Evolutionary conservation across 148 eudicot genomes (phyloP), one percentile per base, ranked within the genome.

Genomic region (Camellia granthamiana): DNA sequence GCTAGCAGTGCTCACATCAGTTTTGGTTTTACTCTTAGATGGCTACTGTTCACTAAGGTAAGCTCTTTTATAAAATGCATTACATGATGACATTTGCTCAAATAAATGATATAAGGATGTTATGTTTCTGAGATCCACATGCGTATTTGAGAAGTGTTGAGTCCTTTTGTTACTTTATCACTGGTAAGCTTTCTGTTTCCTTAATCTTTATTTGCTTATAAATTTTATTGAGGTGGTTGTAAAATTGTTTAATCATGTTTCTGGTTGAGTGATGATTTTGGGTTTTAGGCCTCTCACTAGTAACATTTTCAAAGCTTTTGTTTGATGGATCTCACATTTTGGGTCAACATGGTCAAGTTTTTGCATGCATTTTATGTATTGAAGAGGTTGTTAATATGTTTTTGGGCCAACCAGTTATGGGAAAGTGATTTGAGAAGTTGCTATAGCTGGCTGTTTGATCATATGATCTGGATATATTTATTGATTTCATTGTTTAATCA

Each of bases 171-270:
- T 61, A 3, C 65, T 16, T 18, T 61, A 16, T 3, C 3, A 61
- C 21, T 21, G 7, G 30, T n/a, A 19, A 19, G 56, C 1, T 21
- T 51, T 52, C 38, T 19, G 0, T 23, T 49, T 4, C 14, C 41
- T 1, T 4, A 72, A 72, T 18, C 16, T 19, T 23, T 51, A 12
- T 19, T 59, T 9, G 12, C 42, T 70, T 70, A 47, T 70, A 46
- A 15, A 18, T 70, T 70, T 46, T 47, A 2, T 7, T 46, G 23
- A 70, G 13, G 38, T 70, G 74, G 38, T 41, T 72, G 6, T 72
- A 19, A 21, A 72, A 49, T 72, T 72, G 41, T 72, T 59, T 49
- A 8, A 51, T 72, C 15, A 72, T 72, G 30, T 72, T 72, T 52
- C 59, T 51, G 2, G 41, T 52, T 72, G 15, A 19, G 7, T 66